A percentile compares a stretch with the other conserved stretches of the same genome.
phyloP scores from a whole-genome alignment of 2,329 filamentous ascomycete genomes.

The Fusarium sarcochroum region DNA sequence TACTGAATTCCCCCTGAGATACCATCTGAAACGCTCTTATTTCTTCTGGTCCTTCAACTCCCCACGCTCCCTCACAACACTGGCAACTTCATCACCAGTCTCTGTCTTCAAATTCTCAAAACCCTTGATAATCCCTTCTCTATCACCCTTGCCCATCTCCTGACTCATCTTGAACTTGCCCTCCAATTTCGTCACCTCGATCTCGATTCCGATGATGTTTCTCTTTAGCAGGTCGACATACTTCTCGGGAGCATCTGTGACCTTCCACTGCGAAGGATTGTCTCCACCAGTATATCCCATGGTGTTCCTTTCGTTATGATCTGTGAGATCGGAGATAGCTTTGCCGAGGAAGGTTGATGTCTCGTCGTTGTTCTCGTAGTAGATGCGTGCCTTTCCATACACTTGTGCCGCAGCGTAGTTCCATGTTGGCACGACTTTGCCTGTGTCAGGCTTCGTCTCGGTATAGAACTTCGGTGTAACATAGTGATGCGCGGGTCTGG shows the following conservation, averaged over 20 bases:
- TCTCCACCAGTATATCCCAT: slow-evolving; percentile 66
- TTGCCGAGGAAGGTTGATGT: slow-evolving; percentile 61
- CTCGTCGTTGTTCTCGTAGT: slow-evolving; percentile 62
- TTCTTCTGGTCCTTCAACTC: slow-evolving; percentile 21
- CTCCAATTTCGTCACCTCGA: slow-evolving; percentile 66
- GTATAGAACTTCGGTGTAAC: slow-evolving; percentile 78
- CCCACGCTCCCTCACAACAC: slow-evolving; percentile 46
- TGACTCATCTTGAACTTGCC: slow-evolving; percentile 78
- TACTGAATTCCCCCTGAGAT: not conserved
- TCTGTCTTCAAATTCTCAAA: slow-evolving; percentile 58
- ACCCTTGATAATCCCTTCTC: slow-evolving; percentile 68
- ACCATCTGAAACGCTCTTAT: not conserved
- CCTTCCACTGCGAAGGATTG: slow-evolving; percentile 62
- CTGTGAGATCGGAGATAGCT: slow-evolving; percentile 67
- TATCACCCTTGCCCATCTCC: slow-evolving; percentile 66
- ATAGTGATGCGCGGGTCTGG: slow-evolving; percentile 70
- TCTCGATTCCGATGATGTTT: slow-evolving; percentile 72
- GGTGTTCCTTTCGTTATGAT: slow-evolving; percentile 63
- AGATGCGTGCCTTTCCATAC: slow-evolving; percentile 70
- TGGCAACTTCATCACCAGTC: slow-evolving; percentile 47
- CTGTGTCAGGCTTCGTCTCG: slow-evolving; percentile 73
- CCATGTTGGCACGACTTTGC: slow-evolving; percentile 79
- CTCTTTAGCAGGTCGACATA: slow-evolving; percentile 71
- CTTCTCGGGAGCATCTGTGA: slow-evolving; percentile 67
- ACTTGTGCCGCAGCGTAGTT: slow-evolving; percentile 76